A percentile compares a stretch with the other conserved stretches of the same genome.
Evolutionary conservation across 2,329 filamentous ascomycete species (phyloP).

Genomic region (Albifimbria verrucaria): DNA sequence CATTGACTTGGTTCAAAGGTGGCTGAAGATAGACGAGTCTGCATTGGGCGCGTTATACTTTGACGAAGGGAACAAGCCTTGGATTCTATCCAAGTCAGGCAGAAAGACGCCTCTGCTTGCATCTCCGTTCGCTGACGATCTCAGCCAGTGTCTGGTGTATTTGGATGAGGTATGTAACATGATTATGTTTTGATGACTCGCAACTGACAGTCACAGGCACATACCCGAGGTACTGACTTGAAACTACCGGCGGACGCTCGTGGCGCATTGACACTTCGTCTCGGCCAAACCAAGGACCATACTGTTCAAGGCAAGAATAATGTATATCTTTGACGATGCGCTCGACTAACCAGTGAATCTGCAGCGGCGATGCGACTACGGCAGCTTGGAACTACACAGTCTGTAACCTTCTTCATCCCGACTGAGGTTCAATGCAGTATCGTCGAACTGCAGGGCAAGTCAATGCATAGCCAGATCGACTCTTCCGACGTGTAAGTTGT

Average conservation of each 20-base stretch:
- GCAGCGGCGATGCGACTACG: slow-evolving; percentile 61
- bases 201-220: slow-evolving; percentile 11
- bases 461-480: slow-evolving; percentile 16
- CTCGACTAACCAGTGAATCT: slow-evolving; percentile 2
- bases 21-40: slow-evolving; percentile 41
- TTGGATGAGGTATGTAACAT: slow-evolving; percentile 53
- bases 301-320: slow-evolving; percentile 43
- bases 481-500: slow-evolving; percentile 28
- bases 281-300: slow-evolving; percentile 57
- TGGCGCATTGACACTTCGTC: slow-evolving; percentile 54
- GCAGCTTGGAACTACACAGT: slow-evolving; percentile 52
- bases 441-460: slow-evolving; percentile 34
- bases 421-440: slow-evolving; percentile 62
- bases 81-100: slow-evolving; percentile 3
- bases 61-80: slow-evolving; percentile 7
- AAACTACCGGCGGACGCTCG: slow-evolving; percentile 44
- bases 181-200: slow-evolving; percentile 22
- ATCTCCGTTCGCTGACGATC: slow-evolving; percentile 48
- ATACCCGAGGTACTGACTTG: slow-evolving; percentile 49
- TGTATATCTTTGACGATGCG: neutral
- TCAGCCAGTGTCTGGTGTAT: slow-evolving; percentile 51
- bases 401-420: slow-evolving; percentile 51
- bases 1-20: slow-evolving; percentile 40
- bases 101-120: slow-evolving; percentile 39
- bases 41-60: slow-evolving; percentile 49